A percentile compares a stretch with the other conserved stretches of the same genome.
Conservation (phyloP, 2,329 filamentous ascomycete genomes). For the Pezicula carpinea region DNA sequence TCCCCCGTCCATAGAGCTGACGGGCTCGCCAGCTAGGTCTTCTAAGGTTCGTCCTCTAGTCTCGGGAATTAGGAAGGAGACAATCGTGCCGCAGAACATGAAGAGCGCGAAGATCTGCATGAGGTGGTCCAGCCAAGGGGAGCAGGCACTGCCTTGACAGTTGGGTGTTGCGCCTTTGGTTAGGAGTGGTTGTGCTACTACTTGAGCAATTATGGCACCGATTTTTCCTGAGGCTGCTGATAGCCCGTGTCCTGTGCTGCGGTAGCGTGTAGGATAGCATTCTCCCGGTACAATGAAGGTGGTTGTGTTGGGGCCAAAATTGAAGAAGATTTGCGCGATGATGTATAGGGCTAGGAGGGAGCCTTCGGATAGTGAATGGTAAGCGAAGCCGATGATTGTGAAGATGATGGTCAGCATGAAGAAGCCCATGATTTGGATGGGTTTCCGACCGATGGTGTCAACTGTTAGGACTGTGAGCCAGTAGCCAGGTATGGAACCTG, state of each 20-base stretch:
- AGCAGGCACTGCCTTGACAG: slow-evolving; percentile 44
- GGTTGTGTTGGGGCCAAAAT: slow-evolving; percentile 61
- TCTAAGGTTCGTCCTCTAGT: slow-evolving; percentile 72
- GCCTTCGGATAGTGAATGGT: slow-evolving; percentile 41
- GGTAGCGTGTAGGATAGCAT: slow-evolving; percentile 60
- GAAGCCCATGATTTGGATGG: slow-evolving; percentile 65
- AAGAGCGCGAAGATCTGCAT: slow-evolving; percentile 77
- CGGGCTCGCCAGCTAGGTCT: slow-evolving; percentile 57
- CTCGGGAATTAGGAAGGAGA: slow-evolving; percentile 70
- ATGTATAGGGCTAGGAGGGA: slow-evolving; percentile 58
- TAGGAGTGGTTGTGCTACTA: slow-evolving; percentile 58
- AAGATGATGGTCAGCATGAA: slow-evolving; percentile 57
- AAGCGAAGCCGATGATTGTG: slow-evolving; percentile 57
- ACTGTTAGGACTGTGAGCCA: slow-evolving; percentile 71
- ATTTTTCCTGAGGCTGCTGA: slow-evolving; percentile 64
- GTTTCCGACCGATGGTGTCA: slow-evolving; percentile 72
- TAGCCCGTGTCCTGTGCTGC: slow-evolving; percentile 58
- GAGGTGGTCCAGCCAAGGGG: slow-evolving; percentile 64
- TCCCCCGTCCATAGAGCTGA: background rate
- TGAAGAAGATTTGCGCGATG: slow-evolving; percentile 62
- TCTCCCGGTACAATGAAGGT: slow-evolving; percentile 63
- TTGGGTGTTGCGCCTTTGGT: slow-evolving; percentile 48
- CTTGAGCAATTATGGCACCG: slow-evolving; percentile 63
- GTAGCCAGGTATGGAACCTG: slow-evolving; percentile 75
- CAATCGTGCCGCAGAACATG: slow-evolving; percentile 69